These are phyloP conservation scores for Geosmithia morbida DNA, from an alignment of 2,329 filamentous ascomycete genomes.

Conservation along the genomic window DNA sequence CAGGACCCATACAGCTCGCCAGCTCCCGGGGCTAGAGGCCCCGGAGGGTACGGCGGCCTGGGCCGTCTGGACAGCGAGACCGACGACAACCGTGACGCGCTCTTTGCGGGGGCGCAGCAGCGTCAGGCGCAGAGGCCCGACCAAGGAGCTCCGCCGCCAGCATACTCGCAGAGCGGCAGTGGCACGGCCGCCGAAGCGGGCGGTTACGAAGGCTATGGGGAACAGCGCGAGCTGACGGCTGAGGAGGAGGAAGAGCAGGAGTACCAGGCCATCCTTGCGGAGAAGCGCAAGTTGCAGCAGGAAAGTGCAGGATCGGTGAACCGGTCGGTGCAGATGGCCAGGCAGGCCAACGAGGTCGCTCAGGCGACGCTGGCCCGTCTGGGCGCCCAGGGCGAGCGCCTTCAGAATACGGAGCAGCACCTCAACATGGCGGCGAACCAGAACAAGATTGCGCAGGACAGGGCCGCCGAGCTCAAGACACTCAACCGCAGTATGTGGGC, in stretches of 20 bases:
- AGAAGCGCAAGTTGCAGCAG: constrained; percentile 57
- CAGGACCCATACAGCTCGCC: constrained; percentile 11
- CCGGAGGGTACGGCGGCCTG: constrained; percentile 47
- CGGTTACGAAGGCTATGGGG: constrained; percentile 42
- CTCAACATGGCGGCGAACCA: constrained; percentile 68
- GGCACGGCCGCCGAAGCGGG: constrained; percentile 9
- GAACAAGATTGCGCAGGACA: constrained; percentile 63
- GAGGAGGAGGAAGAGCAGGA: constrained; percentile 66
- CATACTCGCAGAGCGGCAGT: constrained; percentile 1
- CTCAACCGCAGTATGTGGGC: constrained; percentile 88
- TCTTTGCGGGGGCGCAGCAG: constrained; percentile 44
- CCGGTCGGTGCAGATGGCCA: constrained; percentile 23
- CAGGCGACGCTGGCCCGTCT: constrained; percentile 59
- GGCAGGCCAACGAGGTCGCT: constrained; percentile 39
- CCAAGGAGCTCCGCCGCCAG: not conserved
- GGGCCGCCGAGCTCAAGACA: constrained; percentile 69
- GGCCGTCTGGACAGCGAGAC: constrained; percentile 29
- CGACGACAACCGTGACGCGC: constrained; percentile 43
- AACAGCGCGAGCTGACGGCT: constrained; percentile 64
- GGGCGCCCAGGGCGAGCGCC: constrained; percentile 63
- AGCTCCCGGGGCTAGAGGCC: constrained; percentile 23
- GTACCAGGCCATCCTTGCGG: constrained; percentile 41
- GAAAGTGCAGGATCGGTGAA: constrained; percentile 40
- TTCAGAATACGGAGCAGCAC: constrained; percentile 72
- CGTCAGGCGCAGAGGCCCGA: constrained; percentile 25